Conservation (phyloP, 495 filamentous ascomycete species). For the Penicillium lividum region DNA sequence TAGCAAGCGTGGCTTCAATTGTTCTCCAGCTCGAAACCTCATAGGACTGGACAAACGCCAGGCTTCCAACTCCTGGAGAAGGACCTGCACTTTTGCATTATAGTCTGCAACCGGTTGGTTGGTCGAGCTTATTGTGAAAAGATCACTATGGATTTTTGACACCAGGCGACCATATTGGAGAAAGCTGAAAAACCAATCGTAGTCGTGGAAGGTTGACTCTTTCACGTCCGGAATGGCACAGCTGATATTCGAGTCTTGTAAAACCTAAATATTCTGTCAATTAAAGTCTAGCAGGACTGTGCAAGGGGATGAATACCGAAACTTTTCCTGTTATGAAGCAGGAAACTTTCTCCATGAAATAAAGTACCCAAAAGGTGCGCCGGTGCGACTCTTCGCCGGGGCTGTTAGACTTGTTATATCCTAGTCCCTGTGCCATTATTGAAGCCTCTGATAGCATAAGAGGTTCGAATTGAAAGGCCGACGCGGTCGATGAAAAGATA, state of each 20-base stretch:
- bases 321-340: slow-evolving; percentile 20
- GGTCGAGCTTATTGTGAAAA: slow-evolving; percentile 18
- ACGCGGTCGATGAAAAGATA: slow-evolving; percentile 20
- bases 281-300: background rate
- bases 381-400: slow-evolving; percentile 2
- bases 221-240: slow-evolving; percentile 18
- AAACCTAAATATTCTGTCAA: slow-evolving; percentile 4
- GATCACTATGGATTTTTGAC: slow-evolving; percentile 14
- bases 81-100: slow-evolving; percentile 3
- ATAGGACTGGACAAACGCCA: slow-evolving; percentile 18
- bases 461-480: slow-evolving; percentile 20
- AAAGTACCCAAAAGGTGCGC: slow-evolving; percentile 24
- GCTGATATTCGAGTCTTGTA: slow-evolving; percentile 20
- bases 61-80: slow-evolving; percentile 16
- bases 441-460: slow-evolving; percentile 19
- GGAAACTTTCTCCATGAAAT: slow-evolving; percentile 24
- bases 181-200: slow-evolving; percentile 24
- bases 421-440: slow-evolving; percentile 20
- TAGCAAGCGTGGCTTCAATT: slow-evolving; percentile 13
- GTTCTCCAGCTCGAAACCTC: slow-evolving; percentile 18
- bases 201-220: slow-evolving; percentile 19
- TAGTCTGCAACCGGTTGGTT: slow-evolving; percentile 9
- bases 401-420: slow-evolving; percentile 12
- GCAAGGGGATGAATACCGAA: slow-evolving; percentile 9
- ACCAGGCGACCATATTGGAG: slow-evolving; percentile 20